A percentile compares a stretch with the other conserved stretches of the same genome.
phyloP scores from a whole-genome alignment of 352 stramenopile genomes.

The Blastocystis sp. region DNA sequence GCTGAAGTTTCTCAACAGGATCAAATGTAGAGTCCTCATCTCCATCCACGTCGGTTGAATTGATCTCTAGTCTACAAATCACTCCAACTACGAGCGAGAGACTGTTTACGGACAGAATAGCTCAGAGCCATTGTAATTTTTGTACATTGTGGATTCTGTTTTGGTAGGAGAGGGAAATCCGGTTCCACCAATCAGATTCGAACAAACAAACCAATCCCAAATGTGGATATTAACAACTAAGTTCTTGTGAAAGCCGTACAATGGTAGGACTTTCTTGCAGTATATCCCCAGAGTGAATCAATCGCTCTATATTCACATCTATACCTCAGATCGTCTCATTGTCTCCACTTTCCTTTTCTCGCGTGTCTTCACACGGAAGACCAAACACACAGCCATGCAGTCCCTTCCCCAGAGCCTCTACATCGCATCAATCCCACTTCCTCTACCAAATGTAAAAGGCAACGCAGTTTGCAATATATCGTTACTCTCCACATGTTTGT shows the following conservation, averaged over 20 bases:
- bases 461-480: not conserved
- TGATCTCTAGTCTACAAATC: constrained; percentile 25
- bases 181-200: not conserved
- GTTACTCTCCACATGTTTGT: not conserved
- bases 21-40: constrained; percentile 58
- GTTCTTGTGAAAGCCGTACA: not conserved
- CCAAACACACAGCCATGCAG: not conserved
- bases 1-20: constrained; percentile 74
- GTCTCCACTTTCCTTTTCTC: not conserved
- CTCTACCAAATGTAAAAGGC: not conserved
- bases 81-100: not conserved
- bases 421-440: not conserved
- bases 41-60: not conserved
- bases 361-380: not conserved
- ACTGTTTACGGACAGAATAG: constrained; percentile 61
- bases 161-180: not conserved
- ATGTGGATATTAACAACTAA: not conserved
- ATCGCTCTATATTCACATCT: not conserved
- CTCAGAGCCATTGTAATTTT: constrained; percentile 46
- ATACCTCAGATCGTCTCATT: not conserved
- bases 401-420: not conserved
- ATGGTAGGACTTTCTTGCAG: not conserved
- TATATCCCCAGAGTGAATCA: not conserved
- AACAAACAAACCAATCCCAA: not conserved
- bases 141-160: too few relatives aligned